These are phyloP conservation scores for Plectosphaerella sp. DNA, from an alignment of 2,329 filamentous ascomycete species.

Conservation along the genomic window DNA sequence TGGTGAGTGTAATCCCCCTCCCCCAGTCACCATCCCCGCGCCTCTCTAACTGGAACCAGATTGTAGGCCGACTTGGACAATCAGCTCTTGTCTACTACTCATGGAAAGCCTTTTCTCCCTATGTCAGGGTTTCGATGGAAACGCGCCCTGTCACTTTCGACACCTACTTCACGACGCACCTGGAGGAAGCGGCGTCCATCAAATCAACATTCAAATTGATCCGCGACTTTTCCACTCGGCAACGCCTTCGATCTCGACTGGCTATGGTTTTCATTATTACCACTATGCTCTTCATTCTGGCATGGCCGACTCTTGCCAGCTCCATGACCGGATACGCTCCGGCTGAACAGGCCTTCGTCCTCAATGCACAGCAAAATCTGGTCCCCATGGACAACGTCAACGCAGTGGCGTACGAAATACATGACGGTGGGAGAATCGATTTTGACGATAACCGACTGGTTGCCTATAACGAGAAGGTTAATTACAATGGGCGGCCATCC, in stretches of 20 bases:
- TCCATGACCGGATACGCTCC: conserved; percentile 23
- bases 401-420: not conserved
- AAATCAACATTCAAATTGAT: conserved; percentile 13
- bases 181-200: conserved; percentile 14
- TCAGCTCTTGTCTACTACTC: conserved; percentile 17
- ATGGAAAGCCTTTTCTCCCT: conserved; percentile 20
- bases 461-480: no score
- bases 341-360: conserved; percentile 15
- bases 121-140: conserved; percentile 18
- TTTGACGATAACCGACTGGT: no score
- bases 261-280: conserved; percentile 13
- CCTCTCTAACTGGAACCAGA: conserved; percentile 8
- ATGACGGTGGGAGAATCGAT: no score
- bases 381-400: conserved; percentile 12
- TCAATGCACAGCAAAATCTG: conserved; percentile 8
- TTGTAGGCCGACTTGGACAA: conserved; percentile 21
- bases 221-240: no score
- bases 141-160: conserved; percentile 18
- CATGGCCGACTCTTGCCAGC: conserved; percentile 20
- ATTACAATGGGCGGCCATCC: no score
- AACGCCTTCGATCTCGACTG: no score
- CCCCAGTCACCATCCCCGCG: not conserved
- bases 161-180: conserved; percentile 17
- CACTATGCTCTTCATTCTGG: conserved; percentile 17
- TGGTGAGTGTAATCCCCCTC: conserved; percentile 12